Percentiles rank a stretch among this genome's conserved stretches.
Evolutionary conservation across 192 early-diverging fungal species (phyloP).

Genomic region (Funneliformis mosseae): DNA sequence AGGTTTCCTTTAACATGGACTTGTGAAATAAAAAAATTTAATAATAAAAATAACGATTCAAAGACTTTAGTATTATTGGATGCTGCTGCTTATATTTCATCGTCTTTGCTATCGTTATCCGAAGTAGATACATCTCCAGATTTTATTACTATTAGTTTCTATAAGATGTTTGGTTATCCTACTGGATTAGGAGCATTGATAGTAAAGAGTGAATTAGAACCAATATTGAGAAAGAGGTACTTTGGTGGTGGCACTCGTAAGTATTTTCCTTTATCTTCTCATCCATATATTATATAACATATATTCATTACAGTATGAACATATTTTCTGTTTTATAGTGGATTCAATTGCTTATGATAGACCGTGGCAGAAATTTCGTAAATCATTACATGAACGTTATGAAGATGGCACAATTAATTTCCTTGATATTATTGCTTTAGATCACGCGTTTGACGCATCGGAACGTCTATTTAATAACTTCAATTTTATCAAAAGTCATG

Average conservation of each 20-base stretch:
- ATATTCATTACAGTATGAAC: not conserved
- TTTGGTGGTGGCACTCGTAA: slow-evolving; percentile 78
- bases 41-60: slow-evolving; percentile 34
- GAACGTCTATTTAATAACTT: slow-evolving; percentile 48
- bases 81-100: slow-evolving; percentile 70
- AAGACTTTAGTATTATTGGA: slow-evolving; percentile 70
- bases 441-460: slow-evolving; percentile 65
- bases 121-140: slow-evolving; percentile 54
- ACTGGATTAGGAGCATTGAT: slow-evolving; percentile 81
- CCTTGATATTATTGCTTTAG: slow-evolving; percentile 69
- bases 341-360: slow-evolving; percentile 3
- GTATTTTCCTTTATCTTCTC: not conserved
- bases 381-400: slow-evolving; percentile 50
- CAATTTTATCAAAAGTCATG: slow-evolving; percentile 50
- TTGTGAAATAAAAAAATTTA: slow-evolving; percentile 41
- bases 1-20: slow-evolving; percentile 69
- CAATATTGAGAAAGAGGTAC: slow-evolving; percentile 57
- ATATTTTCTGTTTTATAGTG: not conserved
- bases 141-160: slow-evolving; percentile 78
- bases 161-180: slow-evolving; percentile 89
- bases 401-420: slow-evolving; percentile 85
- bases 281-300: not conserved
- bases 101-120: slow-evolving; percentile 60
- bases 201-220: slow-evolving; percentile 54
- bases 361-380: slow-evolving; percentile 58